Conservation (phyloP, 148 eudicot genomes). For the Polygonum maritimum region DNA sequence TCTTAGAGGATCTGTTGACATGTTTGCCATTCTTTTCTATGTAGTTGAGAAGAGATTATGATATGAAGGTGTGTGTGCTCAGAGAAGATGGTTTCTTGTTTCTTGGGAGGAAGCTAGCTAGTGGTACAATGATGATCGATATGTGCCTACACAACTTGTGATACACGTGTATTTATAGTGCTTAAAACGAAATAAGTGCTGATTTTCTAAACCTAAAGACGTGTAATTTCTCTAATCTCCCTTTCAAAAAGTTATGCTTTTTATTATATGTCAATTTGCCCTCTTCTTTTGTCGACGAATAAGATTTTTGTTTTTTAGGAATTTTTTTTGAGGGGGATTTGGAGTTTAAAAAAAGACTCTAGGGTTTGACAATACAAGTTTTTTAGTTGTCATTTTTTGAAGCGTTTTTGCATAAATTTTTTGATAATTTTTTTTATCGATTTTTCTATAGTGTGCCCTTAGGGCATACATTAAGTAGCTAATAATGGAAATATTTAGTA, state of each 20-base stretch:
- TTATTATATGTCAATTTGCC: background rate
- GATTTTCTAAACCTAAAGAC: background rate
- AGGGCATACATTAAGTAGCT: no score
- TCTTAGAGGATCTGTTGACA: slow-evolving; percentile 23
- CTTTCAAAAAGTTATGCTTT: background rate
- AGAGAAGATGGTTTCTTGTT: background rate
- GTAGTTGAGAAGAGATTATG: background rate
- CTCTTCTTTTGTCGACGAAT: background rate
- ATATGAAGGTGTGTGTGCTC: background rate
- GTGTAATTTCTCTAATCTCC: background rate
- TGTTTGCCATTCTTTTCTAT: slow-evolving; percentile 21
- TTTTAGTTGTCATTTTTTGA: no score
- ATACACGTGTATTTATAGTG: slow-evolving; percentile 4
- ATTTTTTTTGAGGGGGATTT: no score
- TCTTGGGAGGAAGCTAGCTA: background rate
- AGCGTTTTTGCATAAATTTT: no score
- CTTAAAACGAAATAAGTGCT: background rate
- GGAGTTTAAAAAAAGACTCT: no score
- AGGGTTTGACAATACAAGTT: no score
- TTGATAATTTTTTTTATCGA: no score
- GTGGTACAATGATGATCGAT: no score
- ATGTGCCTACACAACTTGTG: background rate
- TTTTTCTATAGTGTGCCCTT: no score
- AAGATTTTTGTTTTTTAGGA: background rate
- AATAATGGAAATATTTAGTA: no score